Percentiles rank a stretch among this genome's conserved stretches.
These are phyloP conservation scores for Clavispora asparagi DNA, from an alignment of 805 yeast genomes.

Conservation along the genomic window DNA sequence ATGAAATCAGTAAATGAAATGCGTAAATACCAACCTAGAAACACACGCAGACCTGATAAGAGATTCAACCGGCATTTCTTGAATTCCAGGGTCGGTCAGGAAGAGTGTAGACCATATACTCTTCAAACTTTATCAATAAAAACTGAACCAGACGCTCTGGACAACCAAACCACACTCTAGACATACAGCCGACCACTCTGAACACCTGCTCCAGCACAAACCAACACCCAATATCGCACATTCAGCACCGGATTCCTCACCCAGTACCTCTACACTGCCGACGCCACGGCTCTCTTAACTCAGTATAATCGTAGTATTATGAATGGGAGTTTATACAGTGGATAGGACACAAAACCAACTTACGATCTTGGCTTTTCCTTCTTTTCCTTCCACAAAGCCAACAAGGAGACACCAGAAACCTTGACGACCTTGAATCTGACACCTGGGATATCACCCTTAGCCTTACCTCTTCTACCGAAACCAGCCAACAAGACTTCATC, in stretches of 20 bases:
- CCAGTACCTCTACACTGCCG: not conserved
- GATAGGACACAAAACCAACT: conserved; percentile 19
- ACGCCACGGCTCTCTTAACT: not conserved
- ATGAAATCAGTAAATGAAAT: no score
- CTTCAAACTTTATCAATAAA: no score
- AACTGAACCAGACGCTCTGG: no score
- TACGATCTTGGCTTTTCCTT: conserved; percentile 99
- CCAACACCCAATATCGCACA: no score
- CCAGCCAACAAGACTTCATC: conserved; percentile 99
- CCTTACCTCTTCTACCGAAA: conserved; percentile 99
- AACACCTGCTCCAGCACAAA: no score
- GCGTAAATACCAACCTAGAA: no score
- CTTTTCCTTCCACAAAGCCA: conserved; percentile 99
- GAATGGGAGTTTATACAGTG: conserved; percentile 9
- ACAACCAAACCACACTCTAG: no score
- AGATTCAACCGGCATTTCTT: no score
- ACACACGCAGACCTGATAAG: no score
- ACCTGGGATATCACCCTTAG: conserved; percentile 99
- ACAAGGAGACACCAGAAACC: conserved; percentile 99
- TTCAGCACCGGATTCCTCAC: not conserved
- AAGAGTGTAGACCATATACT: no score
- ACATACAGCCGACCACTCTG: no score
- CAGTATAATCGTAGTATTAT: conserved; percentile 4
- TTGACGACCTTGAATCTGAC: conserved; percentile 99
- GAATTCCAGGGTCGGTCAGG: no score